Base-by-base conservation (phyloP, 2,329 filamentous ascomycete genomes). In the Botrytis paeoniae region DNA sequence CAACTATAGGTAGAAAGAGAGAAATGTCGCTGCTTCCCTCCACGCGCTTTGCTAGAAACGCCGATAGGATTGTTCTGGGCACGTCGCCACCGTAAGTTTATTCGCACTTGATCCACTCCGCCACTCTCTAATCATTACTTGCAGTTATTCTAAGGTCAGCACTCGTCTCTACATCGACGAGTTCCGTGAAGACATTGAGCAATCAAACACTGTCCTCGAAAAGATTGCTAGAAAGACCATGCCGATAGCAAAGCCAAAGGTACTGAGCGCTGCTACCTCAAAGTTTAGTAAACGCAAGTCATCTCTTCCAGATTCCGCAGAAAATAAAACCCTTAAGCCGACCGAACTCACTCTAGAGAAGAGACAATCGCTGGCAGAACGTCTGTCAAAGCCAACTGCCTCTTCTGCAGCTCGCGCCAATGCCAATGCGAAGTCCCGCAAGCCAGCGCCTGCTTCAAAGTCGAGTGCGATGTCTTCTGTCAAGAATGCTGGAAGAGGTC, bases 401-500 rank as follows among this genome's bases (percentile, higher is more conserved):
- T 68, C 65, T 14, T 57, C 45, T 7, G 35, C 35, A 22, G 65
- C 65, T 8, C 65, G 65, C n/a, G 48, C 65, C 37, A 68, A 68
- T 2, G 51, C 51, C 6, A 57, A 57, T 57, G 51, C 51, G n/a
- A 57, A 57, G n/a, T 22, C 61, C 6, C 61, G 18, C 61, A 64
- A 43, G 18, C n/a, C 64, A 25, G 37, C 25, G 25, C 61, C 59
- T n/a, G 45, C 39, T 20, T 29, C 39, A 43, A 57, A 45, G 37
- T 37, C 71, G 3, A 61, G 32, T 7, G 41, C 71, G 8, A 59
- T 69, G 29, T 39, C 54, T 32, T 69, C 64, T 32, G 41, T 73
- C 8, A 73, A 73, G n/a, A 70, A 51, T 22, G 71, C 64, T n/a
- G 48, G 71, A n/a, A 72, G 68, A 41, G 71, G 64, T 16, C 35